Percentiles rank a stretch among this genome's conserved stretches.
phyloP scores from a whole-genome alignment of 176 grass and related monocot species.

The Avena sativa region DNA sequence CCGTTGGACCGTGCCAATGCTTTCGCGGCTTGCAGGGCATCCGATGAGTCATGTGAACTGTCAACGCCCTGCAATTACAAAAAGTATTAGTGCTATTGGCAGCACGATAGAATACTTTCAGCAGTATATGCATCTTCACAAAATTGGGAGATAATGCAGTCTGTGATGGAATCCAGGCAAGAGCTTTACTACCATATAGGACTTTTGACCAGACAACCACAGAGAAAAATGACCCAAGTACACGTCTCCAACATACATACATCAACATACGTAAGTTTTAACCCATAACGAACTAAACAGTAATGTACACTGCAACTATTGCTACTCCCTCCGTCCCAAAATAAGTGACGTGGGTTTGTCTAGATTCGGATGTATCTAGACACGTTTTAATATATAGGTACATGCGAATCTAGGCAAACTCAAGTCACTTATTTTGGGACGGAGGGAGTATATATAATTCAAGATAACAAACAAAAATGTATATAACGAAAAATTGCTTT shows the following conservation, averaged over 20 bases:
- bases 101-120: not conserved
- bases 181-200: not conserved
- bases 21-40: constrained; percentile 69
- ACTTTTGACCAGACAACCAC: not conserved
- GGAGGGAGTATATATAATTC: too few species aligned
- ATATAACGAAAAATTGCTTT: too few species aligned
- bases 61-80: constrained; percentile 62
- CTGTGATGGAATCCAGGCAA: not conserved
- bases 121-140: not conserved
- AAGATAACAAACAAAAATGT: too few species aligned
- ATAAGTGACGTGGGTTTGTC: too few species aligned
- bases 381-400: too few species aligned
- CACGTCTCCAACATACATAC: not conserved
- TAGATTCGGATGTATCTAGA: too few species aligned
- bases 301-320: too few species aligned
- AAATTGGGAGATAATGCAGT: not conserved
- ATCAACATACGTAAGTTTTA: not conserved
- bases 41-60: constrained; percentile 68
- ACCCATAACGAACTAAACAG: not conserved
- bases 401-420: too few species aligned
- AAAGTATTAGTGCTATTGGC: not conserved
- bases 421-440: too few species aligned
- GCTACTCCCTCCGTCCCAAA: too few species aligned
- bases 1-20: constrained; percentile 54
- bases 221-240: not conserved